Percentiles rank a stretch among this genome's conserved stretches.
phyloP scores from a whole-genome alignment of 148 eudicot genomes.

The Vaccinium macrocarpon region DNA sequence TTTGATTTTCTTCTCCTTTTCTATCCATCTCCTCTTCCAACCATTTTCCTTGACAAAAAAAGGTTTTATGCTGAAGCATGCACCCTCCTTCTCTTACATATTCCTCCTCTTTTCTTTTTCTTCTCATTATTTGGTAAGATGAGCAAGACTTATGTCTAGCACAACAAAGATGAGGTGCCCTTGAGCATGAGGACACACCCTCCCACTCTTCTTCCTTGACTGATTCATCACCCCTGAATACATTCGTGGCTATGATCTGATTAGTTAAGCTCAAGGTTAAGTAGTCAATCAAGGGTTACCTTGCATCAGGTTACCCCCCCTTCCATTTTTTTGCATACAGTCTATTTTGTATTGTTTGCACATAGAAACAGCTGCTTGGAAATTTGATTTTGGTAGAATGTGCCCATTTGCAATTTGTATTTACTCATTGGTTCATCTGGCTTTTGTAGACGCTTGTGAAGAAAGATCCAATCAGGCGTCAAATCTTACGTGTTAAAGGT shows the following conservation, averaged over 20 bases:
- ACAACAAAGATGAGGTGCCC: neutral
- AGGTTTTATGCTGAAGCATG: neutral
- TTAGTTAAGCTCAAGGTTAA: neutral
- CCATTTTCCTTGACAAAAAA: neutral
- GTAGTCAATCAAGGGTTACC: neutral
- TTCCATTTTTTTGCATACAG: neutral
- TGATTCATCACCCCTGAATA: neutral
- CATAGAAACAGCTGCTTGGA: neutral
- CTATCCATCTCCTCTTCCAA: neutral
- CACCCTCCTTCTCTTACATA: neutral
- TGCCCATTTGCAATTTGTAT: neutral
- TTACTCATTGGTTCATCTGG: constrained; percentile 14
- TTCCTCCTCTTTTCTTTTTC: neutral
- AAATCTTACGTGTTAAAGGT: constrained; percentile 88
- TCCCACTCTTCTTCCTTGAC: neutral
- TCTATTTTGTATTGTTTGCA: neutral
- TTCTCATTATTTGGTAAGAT: neutral
- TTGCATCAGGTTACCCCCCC: neutral
- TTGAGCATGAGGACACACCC: neutral
- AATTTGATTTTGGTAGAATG: neutral
- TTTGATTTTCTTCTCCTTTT: neutral
- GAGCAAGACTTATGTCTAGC: neutral
- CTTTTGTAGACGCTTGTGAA: constrained; percentile 68
- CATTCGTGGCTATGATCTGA: neutral
- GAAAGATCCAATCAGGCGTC: constrained; percentile 89